Percentiles rank a stretch among this genome's conserved stretches.
These are phyloP conservation scores for Magnolia sinica DNA, from an alignment of 164 flowering plant species.

Conservation along the genomic window DNA sequence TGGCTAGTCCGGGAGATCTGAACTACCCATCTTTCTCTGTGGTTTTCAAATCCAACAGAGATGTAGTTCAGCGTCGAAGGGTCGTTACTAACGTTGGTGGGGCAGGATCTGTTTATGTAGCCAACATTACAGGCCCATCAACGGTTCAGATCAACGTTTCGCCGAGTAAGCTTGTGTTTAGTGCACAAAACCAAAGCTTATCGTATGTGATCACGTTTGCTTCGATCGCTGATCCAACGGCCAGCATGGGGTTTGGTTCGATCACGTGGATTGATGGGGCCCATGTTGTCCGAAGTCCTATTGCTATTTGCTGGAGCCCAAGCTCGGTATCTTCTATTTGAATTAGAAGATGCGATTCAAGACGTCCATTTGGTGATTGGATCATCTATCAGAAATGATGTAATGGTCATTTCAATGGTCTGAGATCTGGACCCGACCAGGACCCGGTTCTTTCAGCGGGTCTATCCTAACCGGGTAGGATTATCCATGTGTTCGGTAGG, in stretches of 20 bases:
- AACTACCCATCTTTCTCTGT: conserved; percentile 90
- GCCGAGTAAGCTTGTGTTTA: conserved; percentile 66
- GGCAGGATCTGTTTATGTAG: conserved; percentile 54
- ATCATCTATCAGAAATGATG: too few species aligned
- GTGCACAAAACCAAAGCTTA: conserved; percentile 28
- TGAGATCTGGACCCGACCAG: too few species aligned
- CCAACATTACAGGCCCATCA: conserved; percentile 42
- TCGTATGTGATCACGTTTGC: conserved; percentile 58
- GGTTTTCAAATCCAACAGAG: conserved; percentile 29
- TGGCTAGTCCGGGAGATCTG: conserved; percentile 60
- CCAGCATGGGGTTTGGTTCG: conserved; percentile 41
- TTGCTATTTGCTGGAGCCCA: conserved; percentile 50
- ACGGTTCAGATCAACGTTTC: conserved; percentile 56
- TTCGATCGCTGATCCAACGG: background rate
- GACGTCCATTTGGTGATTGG: too few species aligned
- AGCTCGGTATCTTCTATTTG: conserved; percentile 26
- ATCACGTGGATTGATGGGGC: conserved; percentile 78
- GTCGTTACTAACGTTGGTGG: conserved; percentile 73
- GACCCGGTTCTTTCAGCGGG: too few species aligned
- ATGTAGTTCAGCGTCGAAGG: conserved; percentile 47
- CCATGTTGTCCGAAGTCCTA: conserved; percentile 71
- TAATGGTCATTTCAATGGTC: too few species aligned
- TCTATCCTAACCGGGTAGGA: too few species aligned
- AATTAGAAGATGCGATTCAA: background rate
- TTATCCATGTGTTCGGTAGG: too few species aligned